These are phyloP conservation scores for Phytopythium montanum DNA, from an alignment of 352 stramenopile species.

Conservation along the genomic window DNA sequence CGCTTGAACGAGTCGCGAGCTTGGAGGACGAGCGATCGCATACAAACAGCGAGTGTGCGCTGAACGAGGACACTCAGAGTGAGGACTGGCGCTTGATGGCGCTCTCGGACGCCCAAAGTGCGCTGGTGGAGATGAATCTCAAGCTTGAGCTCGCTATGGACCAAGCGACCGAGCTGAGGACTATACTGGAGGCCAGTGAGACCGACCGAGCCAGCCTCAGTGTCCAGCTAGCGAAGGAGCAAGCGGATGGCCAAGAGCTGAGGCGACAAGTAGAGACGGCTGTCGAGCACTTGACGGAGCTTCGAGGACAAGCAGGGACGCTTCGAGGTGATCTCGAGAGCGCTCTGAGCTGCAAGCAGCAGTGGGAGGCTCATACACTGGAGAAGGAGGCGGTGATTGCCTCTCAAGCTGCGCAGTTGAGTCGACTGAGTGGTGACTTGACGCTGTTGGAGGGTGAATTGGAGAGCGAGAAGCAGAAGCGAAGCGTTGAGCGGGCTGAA, in stretches of 20 bases:
- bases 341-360: not conserved
- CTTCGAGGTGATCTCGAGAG: not conserved
- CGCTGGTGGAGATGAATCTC: not conserved
- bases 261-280: not conserved
- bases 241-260: not conserved
- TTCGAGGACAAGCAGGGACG: not conserved
- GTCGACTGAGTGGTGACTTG: not conserved
- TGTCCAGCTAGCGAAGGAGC: not conserved
- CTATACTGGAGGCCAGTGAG: not conserved
- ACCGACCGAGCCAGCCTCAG: not conserved
- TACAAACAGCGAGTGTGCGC: not conserved
- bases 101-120: not conserved
- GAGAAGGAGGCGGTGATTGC: not conserved
- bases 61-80: not conserved
- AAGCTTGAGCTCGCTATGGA: not conserved
- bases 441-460: not conserved
- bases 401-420: not conserved
- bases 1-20: conserved; percentile 4
- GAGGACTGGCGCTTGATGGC: not conserved
- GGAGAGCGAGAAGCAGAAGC: not conserved
- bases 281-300: not conserved
- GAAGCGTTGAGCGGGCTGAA: not conserved
- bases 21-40: conserved; percentile 12
- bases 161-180: not conserved
- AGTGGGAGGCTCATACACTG: not conserved